phyloP scores from a whole-genome alignment of 495 filamentous ascomycete genomes.

The Hypoxylon trugodes region DNA sequence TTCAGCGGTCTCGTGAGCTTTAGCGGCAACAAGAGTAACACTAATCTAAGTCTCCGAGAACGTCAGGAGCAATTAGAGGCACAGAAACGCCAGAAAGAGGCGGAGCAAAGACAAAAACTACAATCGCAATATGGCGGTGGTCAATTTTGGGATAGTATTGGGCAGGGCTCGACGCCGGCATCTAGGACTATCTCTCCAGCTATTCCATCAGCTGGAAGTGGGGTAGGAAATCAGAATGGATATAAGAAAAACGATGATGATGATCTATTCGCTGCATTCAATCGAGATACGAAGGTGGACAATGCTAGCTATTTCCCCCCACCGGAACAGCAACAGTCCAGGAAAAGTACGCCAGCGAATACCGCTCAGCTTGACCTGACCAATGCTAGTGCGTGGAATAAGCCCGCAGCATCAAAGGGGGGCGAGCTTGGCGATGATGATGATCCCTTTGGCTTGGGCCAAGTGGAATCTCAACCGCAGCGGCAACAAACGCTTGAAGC shows the following conservation, averaged over 20 bases:
- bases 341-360: constrained; percentile 40
- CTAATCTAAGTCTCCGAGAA: constrained; percentile 81
- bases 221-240: constrained; percentile 40
- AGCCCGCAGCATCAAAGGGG: constrained; percentile 24
- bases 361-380: constrained; percentile 36
- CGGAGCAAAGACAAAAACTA: constrained; percentile 70
- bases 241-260: constrained; percentile 57
- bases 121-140: constrained; percentile 78
- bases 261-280: constrained; percentile 70
- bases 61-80: constrained; percentile 83
- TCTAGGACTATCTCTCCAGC: constrained; percentile 48
- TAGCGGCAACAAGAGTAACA: constrained; percentile 68
- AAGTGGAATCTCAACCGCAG: constrained; percentile 57
- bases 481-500: constrained; percentile 52
- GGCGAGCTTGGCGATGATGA: constrained; percentile 61
- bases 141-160: constrained; percentile 76
- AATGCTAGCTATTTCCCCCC: constrained; percentile 68
- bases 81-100: constrained; percentile 78
- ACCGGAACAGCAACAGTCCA: constrained; percentile 44
- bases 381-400: constrained; percentile 42
- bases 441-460: constrained; percentile 88
- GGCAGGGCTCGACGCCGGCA: constrained; percentile 45
- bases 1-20: constrained; percentile 90
- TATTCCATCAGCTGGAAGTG: constrained; percentile 29
- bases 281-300: constrained; percentile 65